Evolutionary conservation across 2,329 filamentous ascomycete species (phyloP), one percentile per base, ranked within the genome.

Genomic region (Endoconidiophora polonica): DNA sequence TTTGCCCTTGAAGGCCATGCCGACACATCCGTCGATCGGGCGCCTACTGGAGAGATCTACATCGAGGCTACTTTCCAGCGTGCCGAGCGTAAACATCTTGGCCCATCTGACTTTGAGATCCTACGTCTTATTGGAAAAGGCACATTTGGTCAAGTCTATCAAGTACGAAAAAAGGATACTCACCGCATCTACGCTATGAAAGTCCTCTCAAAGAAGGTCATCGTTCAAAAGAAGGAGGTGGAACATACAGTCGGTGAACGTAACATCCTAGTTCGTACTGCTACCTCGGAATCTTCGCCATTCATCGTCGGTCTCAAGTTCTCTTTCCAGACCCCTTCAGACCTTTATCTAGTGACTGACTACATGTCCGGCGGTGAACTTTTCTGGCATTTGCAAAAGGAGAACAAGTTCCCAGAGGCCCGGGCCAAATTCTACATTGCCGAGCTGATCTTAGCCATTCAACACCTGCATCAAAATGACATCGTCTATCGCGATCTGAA

Each of bases 281-380:
- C 91, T 24, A 96, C 85, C 67, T 81, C 90, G 1, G 87, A 96
- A 56, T 33, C 26, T 33, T 98, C 91, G 14, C 86, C 90, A 0
- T 98, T 98, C 61, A 98, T 98, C 55, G 91, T 98, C 39, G 90
- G 90, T 5, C 73, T 98, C 59, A 98, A 98, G 61, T 98, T 96
- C 62, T 96, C 91, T 0, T 98, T 98, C 70, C 91, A 98, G 64
- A 96, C 91, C 0, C 86, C 88, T 1, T 91, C 88, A 3, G 91
- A 98, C 64, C 76, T 98, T 2, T 96, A 96, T 62, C 73, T 98
- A n/a, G 91, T 98, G 12, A 96, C 91, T 4, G 91, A 96, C 63
- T 98, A 95, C 69, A 96, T 98, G 91, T 98, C 91, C 14, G 91
- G 91, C 38, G 91, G 91, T 52, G 91, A 98, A 65, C 72, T 98